Evolutionary conservation across 1,139 yeast species (phyloP), one percentile per base, ranked within the genome.

Genomic region (Ashbya aceris): DNA sequence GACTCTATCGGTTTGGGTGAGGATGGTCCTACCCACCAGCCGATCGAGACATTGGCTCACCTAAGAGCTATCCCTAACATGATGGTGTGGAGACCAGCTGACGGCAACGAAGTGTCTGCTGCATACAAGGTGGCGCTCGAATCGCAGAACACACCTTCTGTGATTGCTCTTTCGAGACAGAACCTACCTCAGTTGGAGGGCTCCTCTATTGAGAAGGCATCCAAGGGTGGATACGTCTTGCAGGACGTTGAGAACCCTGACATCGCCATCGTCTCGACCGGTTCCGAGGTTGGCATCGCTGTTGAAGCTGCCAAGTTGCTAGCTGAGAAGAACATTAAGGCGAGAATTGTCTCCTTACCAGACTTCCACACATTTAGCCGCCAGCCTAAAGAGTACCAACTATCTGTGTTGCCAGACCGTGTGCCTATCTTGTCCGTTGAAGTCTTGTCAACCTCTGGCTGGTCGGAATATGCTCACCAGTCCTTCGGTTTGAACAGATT

Each of bases 11-110:
- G 98, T 71, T 77, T 91, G 57, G 98, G 98, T 73, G 98, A 91
- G 76, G 98, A 91, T 66, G 98, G 98, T 65, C 98, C 98, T 68
- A 91, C 98, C 65, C 98, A 91, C 71, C 98, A 91, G 76, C 99
- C 99, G 69, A 86, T 91, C 60, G 99, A 91, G 77, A 91, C 98
- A 50, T 73, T 91, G 66, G 95, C 97, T 49, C 98, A 91, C 70
- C 79, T 93, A 71, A 86, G 99, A 77, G 96, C 98, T 54, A 66
- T 77, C 60, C 99, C 99, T 72, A 93, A 93, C 76, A 62, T 79
- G 59, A 77, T 82, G 66, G 97, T 91, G 49, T 91, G 97, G 97
- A 86, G 99, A 78, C 98, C 98, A 58, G 98, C 98, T 64, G 98
- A 93, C 67, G 99, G 99, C 74, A 91, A 91, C 68, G 99, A 91